A percentile compares a stretch with the other conserved stretches of the same genome.
These are phyloP conservation scores for Bimuria novae-zelandiae DNA, from an alignment of 2,329 filamentous ascomycete genomes.

Conservation along the genomic window DNA sequence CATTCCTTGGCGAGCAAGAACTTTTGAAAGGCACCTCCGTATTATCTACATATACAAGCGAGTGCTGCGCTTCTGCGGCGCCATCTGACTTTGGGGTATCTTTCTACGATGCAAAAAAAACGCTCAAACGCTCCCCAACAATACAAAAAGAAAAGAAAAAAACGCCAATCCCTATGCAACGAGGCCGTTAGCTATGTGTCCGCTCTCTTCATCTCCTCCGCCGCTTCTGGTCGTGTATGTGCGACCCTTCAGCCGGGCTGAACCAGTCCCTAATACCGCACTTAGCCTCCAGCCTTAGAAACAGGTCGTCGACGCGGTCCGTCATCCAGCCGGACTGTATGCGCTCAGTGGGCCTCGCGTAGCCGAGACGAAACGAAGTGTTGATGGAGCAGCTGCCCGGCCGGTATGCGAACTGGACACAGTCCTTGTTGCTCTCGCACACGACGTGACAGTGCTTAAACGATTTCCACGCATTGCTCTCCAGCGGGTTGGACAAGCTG, in stretches of 20 bases:
- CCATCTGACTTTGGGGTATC: slow-evolving; percentile 17
- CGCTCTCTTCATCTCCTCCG: slow-evolving; percentile 11
- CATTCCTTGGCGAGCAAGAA: too few species aligned
- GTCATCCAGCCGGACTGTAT: slow-evolving; percentile 43
- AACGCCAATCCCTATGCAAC: slow-evolving; percentile 1
- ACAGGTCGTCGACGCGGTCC: slow-evolving; percentile 42
- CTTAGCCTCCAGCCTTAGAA: slow-evolving; percentile 34
- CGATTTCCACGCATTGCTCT: slow-evolving; percentile 42
- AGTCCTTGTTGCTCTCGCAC: slow-evolving; percentile 39
- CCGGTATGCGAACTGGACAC: slow-evolving; percentile 43
- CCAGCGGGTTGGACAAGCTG: slow-evolving; percentile 23
- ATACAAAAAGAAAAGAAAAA: too few species aligned
- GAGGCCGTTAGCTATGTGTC: not conserved
- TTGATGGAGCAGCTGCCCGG: slow-evolving; percentile 38
- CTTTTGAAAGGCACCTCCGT: too few species aligned
- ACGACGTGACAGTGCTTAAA: slow-evolving; percentile 41
- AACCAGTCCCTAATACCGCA: slow-evolving; percentile 44
- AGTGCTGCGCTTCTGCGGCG: slow-evolving; percentile 18
- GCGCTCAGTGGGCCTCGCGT: slow-evolving; percentile 32
- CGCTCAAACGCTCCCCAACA: slow-evolving; percentile 9
- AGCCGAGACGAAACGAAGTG: slow-evolving; percentile 37
- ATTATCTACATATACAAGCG: slow-evolving; percentile 8
- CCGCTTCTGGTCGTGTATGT: slow-evolving; percentile 11
- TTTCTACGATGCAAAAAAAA: slow-evolving; percentile 12
- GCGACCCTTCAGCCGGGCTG: slow-evolving; percentile 22